Conservation (phyloP, 2,329 filamentous ascomycete species). For the Venturia oleaginea region DNA sequence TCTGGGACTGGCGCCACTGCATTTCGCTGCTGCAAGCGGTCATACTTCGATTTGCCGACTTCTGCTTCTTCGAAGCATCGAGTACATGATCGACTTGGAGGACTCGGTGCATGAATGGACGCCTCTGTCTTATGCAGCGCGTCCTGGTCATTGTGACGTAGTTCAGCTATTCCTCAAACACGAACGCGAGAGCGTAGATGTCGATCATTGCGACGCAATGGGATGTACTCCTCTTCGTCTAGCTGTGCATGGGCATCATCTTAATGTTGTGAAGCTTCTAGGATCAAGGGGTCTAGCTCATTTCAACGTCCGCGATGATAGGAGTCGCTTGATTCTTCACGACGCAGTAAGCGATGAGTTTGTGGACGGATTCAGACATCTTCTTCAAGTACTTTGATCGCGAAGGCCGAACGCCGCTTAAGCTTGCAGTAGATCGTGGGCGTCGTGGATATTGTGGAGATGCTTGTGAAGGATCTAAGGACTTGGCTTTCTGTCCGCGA, state of each 20-base stretch:
- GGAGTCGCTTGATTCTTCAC: background rate
- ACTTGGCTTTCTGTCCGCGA: background rate
- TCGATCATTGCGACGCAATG: background rate
- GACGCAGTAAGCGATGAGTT: background rate
- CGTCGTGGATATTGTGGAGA: background rate
- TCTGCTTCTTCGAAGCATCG: background rate
- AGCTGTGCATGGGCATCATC: background rate
- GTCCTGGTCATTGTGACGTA: background rate
- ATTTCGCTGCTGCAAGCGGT: background rate
- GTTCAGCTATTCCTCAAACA: background rate
- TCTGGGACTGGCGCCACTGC: background rate
- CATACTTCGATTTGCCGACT: background rate
- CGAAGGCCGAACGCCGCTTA: background rate
- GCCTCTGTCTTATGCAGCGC: background rate
- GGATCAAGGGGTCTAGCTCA: background rate
- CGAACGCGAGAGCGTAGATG: background rate
- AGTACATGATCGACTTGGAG: background rate
- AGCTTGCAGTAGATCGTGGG: background rate
- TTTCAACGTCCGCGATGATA: background rate
- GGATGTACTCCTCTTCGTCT: background rate
- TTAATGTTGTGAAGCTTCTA: background rate
- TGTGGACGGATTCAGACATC: background rate
- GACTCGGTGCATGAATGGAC: background rate
- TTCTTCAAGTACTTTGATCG: background rate
- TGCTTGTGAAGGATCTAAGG: background rate